A percentile compares a stretch with the other conserved stretches of the same genome.
These are phyloP conservation scores for Moesziomyces sp. DNA, from an alignment of 1,284 basidiomycete genomes.

Conservation along the genomic window DNA sequence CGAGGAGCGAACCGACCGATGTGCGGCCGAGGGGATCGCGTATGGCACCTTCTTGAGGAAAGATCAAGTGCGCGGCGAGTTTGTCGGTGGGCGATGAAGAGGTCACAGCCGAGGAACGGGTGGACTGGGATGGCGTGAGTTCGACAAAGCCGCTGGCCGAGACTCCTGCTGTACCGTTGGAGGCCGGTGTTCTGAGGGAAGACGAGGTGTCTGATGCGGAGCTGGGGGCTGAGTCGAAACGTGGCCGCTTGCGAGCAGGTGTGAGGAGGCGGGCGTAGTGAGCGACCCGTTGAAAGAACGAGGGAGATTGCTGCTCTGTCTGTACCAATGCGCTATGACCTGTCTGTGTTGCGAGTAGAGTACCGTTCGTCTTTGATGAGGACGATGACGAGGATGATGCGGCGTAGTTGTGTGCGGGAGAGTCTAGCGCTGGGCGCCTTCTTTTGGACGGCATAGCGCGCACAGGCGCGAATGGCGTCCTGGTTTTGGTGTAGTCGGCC, in stretches of 20 bases:
- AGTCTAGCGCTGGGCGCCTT: constrained; percentile 14
- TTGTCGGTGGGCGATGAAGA: not conserved
- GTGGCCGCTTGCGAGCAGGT: constrained; percentile 10
- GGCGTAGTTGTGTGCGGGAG: constrained; percentile 4
- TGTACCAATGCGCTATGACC: not conserved
- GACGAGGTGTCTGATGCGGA: not conserved
- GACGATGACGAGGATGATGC: constrained; percentile 2
- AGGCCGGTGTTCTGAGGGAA: not conserved
- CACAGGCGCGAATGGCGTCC: not conserved
- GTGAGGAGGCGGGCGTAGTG: not conserved
- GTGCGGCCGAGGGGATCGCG: constrained; percentile 32
- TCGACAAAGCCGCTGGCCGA: constrained; percentile 29
- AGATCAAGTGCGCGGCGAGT: constrained; percentile 3
- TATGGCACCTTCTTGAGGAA: constrained; percentile 31
- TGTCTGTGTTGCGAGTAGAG: not conserved
- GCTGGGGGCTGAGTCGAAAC: not conserved
- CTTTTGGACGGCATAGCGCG: constrained; percentile 24
- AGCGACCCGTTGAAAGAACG: constrained; percentile 2
- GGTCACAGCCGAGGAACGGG: not conserved
- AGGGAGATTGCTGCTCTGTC: not conserved
- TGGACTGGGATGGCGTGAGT: constrained; percentile 6
- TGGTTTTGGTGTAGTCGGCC: not conserved
- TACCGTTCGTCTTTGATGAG: not conserved
- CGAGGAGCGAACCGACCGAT: constrained; percentile 1
- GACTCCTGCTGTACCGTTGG: not conserved